Evolutionary conservation across 2,329 filamentous ascomycete genomes (phyloP).

Genomic region (Penicillium sp.): DNA sequence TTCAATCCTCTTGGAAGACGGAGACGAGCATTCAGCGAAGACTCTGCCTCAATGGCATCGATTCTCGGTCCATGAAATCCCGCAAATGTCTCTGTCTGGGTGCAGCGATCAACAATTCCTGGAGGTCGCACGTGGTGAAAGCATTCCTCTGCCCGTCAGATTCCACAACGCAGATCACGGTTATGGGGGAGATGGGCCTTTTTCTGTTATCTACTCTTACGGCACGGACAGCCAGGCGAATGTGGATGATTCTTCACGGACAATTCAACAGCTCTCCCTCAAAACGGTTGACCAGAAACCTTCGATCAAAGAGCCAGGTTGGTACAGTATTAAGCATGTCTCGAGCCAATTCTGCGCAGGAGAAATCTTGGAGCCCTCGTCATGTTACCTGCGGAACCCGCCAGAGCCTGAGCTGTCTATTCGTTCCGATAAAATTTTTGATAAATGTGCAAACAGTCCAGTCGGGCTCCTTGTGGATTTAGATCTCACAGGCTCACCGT

Average conservation of each 20-base stretch:
- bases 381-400: conserved; percentile 90
- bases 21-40: conserved; percentile 63
- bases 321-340: conserved; percentile 84
- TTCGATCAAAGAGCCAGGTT: conserved; percentile 74
- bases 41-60: conserved; percentile 71
- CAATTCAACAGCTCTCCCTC: conserved; percentile 62
- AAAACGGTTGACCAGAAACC: conserved; percentile 67
- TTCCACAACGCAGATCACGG: conserved; percentile 67
- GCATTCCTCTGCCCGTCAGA: conserved; percentile 70
- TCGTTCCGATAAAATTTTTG: conserved; percentile 79
- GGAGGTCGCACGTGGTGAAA: conserved; percentile 77
- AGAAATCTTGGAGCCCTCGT: conserved; percentile 89
- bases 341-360: conserved; percentile 82
- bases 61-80: conserved; percentile 86
- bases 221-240: conserved; percentile 77
- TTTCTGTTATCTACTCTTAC: conserved; percentile 81
- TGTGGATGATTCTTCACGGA: conserved; percentile 61
- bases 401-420: conserved; percentile 81
- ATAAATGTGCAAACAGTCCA: conserved; percentile 93
- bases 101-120: conserved; percentile 82
- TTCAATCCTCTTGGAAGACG: conserved; percentile 65
- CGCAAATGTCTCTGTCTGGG: conserved; percentile 70
- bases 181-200: conserved; percentile 65
- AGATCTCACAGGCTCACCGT: conserved; percentile 89
- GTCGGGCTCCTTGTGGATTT: conserved; percentile 88